phyloP scores from a whole-genome alignment of 306 rosid species.

The Gastrolobium villosum region DNA sequence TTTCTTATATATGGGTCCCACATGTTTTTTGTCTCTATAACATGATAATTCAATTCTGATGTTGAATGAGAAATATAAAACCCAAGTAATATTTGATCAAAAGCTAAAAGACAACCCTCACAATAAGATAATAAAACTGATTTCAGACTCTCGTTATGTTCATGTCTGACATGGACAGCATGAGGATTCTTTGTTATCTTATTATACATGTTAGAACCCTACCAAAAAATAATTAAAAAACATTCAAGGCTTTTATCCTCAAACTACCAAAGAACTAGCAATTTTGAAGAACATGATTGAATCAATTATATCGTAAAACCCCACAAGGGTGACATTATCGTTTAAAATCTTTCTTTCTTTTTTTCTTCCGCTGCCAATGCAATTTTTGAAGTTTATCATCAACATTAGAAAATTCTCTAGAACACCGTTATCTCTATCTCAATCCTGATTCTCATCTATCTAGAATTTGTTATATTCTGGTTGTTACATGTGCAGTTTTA shows the following conservation, averaged over 20 bases:
- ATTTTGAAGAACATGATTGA: neutral
- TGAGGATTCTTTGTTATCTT: neutral
- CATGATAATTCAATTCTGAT: too few species aligned
- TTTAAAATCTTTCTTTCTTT: neutral
- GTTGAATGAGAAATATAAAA: too few species aligned
- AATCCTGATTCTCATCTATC: neutral
- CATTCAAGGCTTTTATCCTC: neutral
- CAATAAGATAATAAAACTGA: neutral
- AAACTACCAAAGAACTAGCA: neutral
- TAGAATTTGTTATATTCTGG: neutral
- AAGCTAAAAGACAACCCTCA: neutral
- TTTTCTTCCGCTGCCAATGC: neutral
- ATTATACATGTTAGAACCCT: neutral
- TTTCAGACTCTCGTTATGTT: neutral
- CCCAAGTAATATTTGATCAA: conserved; percentile 7
- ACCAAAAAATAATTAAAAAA: neutral
- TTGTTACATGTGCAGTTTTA: neutral
- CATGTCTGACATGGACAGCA: conserved; percentile 20
- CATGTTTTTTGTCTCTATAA: too few species aligned
- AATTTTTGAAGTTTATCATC: neutral
- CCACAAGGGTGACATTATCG: neutral
- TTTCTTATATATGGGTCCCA: too few species aligned
- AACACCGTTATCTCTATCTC: neutral
- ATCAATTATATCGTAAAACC: neutral
- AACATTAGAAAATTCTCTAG: neutral